Evolutionary conservation across 225 moss, liverwort and hornwort species (phyloP).

Genomic region (Asterella californica): DNA sequence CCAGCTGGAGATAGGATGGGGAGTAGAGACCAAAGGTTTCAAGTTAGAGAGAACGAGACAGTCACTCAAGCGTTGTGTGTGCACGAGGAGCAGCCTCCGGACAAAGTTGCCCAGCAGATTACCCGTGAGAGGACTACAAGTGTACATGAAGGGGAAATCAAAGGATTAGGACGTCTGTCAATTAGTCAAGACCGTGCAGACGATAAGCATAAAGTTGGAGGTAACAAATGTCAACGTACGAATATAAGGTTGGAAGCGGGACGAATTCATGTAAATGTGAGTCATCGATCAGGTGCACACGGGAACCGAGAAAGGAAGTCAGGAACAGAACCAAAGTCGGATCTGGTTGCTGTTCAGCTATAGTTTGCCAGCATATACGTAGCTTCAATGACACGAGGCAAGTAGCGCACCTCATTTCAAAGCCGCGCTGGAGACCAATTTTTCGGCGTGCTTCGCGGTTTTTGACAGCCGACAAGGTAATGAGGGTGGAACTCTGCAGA

Average conservation of each 20-base stretch:
- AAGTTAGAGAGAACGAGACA: constrained; percentile 12
- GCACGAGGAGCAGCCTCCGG: constrained; percentile 26
- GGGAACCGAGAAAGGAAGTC: constrained; percentile 47
- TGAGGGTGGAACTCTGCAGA: not conserved
- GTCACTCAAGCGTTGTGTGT: constrained; percentile 32
- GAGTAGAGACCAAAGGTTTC: constrained; percentile 31
- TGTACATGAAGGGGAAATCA: constrained; percentile 43
- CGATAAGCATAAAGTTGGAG: constrained; percentile 46
- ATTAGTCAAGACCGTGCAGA: constrained; percentile 40
- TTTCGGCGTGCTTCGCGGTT: not conserved
- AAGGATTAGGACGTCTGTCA: constrained; percentile 41
- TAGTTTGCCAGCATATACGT: not conserved
- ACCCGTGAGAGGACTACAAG: constrained; percentile 32
- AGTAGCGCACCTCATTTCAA: not conserved
- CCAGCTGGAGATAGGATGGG: constrained; percentile 31
- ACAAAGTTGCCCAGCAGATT: constrained; percentile 31
- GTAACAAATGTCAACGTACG: constrained; percentile 50
- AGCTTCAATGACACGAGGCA: not conserved
- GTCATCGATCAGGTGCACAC: constrained; percentile 51
- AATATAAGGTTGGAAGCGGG: constrained; percentile 71
- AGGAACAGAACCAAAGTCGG: constrained; percentile 39
- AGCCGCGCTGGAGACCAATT: not conserved
- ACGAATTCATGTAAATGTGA: constrained; percentile 67
- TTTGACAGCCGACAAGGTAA: not conserved
- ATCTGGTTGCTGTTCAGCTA: constrained; percentile 53